phyloP scores from a whole-genome alignment of 345 rosid species.

The Arabis alpina region DNA sequence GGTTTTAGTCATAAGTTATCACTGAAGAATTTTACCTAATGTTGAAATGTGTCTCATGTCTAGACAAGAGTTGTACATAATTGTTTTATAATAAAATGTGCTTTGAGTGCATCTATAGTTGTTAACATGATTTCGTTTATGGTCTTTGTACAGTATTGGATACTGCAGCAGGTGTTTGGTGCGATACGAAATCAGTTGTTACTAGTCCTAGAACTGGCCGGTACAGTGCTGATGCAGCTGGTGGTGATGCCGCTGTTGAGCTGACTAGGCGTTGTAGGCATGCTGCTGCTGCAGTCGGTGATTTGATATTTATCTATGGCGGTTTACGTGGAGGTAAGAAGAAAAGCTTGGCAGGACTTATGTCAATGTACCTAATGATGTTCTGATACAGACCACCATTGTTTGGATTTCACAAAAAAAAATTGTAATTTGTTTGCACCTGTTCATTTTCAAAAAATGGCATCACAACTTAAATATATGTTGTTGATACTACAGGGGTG shows the following conservation, averaged over 20 bases:
- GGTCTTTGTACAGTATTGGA: slow-evolving; percentile 71
- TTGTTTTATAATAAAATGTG: slow-evolving; percentile 6
- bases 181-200: slow-evolving; percentile 91
- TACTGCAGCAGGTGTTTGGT: slow-evolving; percentile 98
- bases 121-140: slow-evolving; percentile 27
- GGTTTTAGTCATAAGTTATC: slow-evolving; percentile 8
- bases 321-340: slow-evolving; percentile 90
- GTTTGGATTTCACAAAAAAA: slow-evolving; percentile 17
- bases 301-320: slow-evolving; percentile 84
- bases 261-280: slow-evolving; percentile 97
- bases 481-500: slow-evolving; percentile 59
- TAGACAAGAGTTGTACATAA: slow-evolving; percentile 13
- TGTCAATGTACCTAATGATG: slow-evolving; percentile 22
- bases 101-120: slow-evolving; percentile 3
- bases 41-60: slow-evolving; percentile 26
- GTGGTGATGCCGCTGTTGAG: slow-evolving; percentile 93
- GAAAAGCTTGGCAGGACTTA: slow-evolving; percentile 8
- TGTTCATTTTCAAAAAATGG: slow-evolving; percentile 26
- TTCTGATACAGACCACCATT: slow-evolving; percentile 24
- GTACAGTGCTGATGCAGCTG: slow-evolving; percentile 89
- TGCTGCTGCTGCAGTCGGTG: slow-evolving; percentile 96
- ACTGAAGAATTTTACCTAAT: slow-evolving; percentile 9
- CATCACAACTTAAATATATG: slow-evolving; percentile 19
- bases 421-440: slow-evolving; percentile 2
- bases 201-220: slow-evolving; percentile 87